Conservation (phyloP, 2,329 filamentous ascomycete species). For the Neonectria coccinea region DNA sequence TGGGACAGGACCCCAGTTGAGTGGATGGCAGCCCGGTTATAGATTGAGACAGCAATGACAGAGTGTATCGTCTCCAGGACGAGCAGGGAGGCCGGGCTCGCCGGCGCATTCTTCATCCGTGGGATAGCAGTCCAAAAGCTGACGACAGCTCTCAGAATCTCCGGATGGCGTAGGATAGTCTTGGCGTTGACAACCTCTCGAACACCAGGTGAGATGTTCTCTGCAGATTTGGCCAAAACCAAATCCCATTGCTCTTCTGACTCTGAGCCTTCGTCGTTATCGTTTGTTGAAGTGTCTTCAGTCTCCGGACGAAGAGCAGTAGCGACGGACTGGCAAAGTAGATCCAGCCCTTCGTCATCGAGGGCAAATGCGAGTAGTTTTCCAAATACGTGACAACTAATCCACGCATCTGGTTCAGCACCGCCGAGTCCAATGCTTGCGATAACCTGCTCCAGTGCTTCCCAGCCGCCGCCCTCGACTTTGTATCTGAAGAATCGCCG, state of each 20-base stretch:
- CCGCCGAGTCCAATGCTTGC: constrained; percentile 74
- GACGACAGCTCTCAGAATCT: constrained; percentile 72
- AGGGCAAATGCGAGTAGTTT: constrained; percentile 84
- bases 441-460: constrained; percentile 78
- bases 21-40: constrained; percentile 79
- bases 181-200: constrained; percentile 62
- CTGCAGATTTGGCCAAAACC: constrained; percentile 51
- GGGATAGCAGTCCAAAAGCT: constrained; percentile 74
- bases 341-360: constrained; percentile 79
- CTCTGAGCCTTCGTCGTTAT: constrained; percentile 49
- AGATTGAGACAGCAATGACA: constrained; percentile 70
- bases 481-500: constrained; percentile 84
- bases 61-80: constrained; percentile 73
- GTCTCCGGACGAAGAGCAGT: constrained; percentile 50
- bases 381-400: constrained; percentile 81
- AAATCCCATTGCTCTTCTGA: constrained; percentile 55
- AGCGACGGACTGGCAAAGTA: constrained; percentile 70
- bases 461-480: constrained; percentile 83
- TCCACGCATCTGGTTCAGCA: constrained; percentile 75
- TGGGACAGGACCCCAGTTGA: constrained; percentile 76
- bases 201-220: constrained; percentile 56
- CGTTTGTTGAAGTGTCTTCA: constrained; percentile 40
- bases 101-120: constrained; percentile 55
- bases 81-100: constrained; percentile 69
- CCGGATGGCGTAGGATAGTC: constrained; percentile 68